Evolutionary conservation across 331 rosid genomes (phyloP), one percentile per base, ranked within the genome.

Genomic region (Malus hybrid): DNA sequence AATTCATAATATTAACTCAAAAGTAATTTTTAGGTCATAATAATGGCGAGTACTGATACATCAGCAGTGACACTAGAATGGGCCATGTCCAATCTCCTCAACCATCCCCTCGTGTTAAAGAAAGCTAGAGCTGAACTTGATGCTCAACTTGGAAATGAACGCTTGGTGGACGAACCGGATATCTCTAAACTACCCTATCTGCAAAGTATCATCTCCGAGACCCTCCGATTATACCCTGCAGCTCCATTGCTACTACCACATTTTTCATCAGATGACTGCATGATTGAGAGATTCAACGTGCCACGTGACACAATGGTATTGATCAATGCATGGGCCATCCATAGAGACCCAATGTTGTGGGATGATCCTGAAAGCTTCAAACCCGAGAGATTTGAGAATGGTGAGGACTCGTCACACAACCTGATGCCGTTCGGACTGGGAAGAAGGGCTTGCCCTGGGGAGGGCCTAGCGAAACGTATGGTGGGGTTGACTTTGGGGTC

Each of bases 321-420:
- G 70, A 87, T 87, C 10, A 90, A 87, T 52, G 90, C 84, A 0
- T 90, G 92, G 90, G 90, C 90, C 27, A 50, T 89, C 0, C 90
- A 90, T 4, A 77, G 86, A 54, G 90, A 90, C 71, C 87, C 84
- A 0, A 28, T 59, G 6, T 0, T 81, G 4, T 90, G 95, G 92
- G 39, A 24, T 14, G 83, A 87, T 7, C 83, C 90, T 0, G 64
- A 48, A n/a, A 84, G 56, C 32, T 90, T 90, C 54, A 80, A 32
- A 81, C 92, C 90, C 0, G 89, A 86, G 70, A 84, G 94, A 78
- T 87, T 85, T 63, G 27, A 76, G 31, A 77, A 42, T 29, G 66
- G 74, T 1, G 64, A 33, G 1, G 72, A n/a, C 0, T 72, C 57
- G 3, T 46, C 36, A 0, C 71, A 75, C 33, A 78, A 65, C 18